These are phyloP conservation scores for Rhizophlyctis rosea DNA, from an alignment of 192 early-diverging fungal species.

Conservation along the genomic window DNA sequence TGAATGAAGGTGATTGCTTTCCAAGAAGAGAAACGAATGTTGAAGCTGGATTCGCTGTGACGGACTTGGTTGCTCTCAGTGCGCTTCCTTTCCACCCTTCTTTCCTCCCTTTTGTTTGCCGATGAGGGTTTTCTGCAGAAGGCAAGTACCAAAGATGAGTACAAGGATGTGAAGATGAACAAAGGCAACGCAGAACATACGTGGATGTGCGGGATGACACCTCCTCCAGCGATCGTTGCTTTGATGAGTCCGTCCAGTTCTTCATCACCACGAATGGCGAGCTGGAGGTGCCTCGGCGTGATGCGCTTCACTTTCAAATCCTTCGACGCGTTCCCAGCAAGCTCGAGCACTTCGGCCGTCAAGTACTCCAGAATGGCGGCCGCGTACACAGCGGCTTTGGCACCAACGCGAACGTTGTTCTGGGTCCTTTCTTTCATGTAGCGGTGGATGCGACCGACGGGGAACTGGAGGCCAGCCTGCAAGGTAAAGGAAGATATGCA, in stretches of 20 bases:
- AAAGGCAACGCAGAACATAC: background rate
- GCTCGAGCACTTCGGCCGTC: conserved; percentile 88
- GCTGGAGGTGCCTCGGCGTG: conserved; percentile 83
- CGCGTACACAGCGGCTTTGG: conserved; percentile 88
- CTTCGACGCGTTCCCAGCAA: conserved; percentile 89
- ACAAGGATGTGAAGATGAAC: conserved; percentile 28
- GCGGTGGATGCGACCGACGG: conserved; percentile 89
- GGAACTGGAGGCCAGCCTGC: conserved; percentile 67
- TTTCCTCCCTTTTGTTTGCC: conserved; percentile 19
- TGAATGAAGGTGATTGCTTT: no score
- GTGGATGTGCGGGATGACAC: conserved; percentile 12
- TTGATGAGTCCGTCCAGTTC: conserved; percentile 85
- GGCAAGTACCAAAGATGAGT: background rate
- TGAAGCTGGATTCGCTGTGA: no score
- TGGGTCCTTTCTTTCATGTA: conserved; percentile 80
- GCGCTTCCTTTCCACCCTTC: conserved; percentile 22
- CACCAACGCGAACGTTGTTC: conserved; percentile 80
- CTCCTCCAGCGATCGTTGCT: conserved; percentile 85
- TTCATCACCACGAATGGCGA: conserved; percentile 90
- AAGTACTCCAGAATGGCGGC: conserved; percentile 92
- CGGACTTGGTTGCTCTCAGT: no score
- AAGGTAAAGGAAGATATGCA: background rate
- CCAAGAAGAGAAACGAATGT: no score
- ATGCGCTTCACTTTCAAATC: conserved; percentile 90
- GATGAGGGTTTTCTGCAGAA: conserved; percentile 32